Conservation (phyloP, 345 rosid genomes). For the Brassica rapa region DNA sequence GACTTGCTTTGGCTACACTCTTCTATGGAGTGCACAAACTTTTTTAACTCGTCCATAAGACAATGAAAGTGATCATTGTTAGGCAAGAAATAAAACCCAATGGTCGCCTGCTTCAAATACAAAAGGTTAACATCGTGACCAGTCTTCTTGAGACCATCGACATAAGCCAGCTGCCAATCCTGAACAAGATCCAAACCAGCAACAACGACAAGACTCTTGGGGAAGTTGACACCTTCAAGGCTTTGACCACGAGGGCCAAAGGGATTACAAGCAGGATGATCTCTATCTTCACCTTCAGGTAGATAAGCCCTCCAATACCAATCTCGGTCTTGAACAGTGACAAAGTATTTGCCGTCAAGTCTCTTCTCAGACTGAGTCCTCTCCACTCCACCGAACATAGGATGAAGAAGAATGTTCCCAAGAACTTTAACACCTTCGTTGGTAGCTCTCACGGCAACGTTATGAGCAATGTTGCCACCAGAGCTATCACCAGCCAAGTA, state of each 20-base stretch:
- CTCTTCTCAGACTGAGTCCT: constrained; percentile 75
- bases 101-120: constrained; percentile 72
- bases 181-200: constrained; percentile 92
- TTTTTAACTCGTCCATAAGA: constrained; percentile 83
- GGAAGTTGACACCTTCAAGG: constrained; percentile 55
- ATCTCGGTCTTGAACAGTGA: constrained; percentile 76
- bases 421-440: constrained; percentile 57
- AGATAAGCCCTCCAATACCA: constrained; percentile 98
- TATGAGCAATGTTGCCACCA: constrained; percentile 92
- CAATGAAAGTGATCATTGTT: constrained; percentile 77
- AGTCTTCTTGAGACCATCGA: constrained; percentile 60
- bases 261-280: constrained; percentile 92
- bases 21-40: constrained; percentile 55
- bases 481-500: constrained; percentile 95
- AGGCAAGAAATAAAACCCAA: constrained; percentile 94
- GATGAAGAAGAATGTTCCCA: constrained; percentile 87
- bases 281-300: constrained; percentile 84
- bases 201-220: constrained; percentile 86
- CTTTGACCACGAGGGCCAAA: constrained; percentile 73
- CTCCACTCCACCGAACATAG: constrained; percentile 83
- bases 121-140: constrained; percentile 73
- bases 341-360: constrained; percentile 87
- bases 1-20: constrained; percentile 43
- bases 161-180: constrained; percentile 92
- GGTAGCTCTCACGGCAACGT: constrained; percentile 78